These are phyloP conservation scores for Hymenoscyphus linearis DNA, from an alignment of 2,329 filamentous ascomycete genomes.

Conservation along the genomic window DNA sequence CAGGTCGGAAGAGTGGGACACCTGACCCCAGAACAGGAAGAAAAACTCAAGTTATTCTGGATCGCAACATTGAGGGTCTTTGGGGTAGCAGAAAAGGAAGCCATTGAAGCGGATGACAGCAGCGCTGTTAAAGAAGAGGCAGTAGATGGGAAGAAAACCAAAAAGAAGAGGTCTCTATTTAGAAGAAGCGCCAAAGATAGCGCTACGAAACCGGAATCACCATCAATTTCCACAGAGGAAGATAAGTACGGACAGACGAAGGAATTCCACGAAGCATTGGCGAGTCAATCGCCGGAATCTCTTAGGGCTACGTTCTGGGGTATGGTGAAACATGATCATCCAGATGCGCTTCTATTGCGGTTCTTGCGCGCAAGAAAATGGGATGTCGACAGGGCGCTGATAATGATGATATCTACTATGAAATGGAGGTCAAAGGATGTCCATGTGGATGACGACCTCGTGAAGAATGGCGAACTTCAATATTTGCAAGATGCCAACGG, in stretches of 20 bases:
- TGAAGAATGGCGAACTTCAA: constrained; percentile 66
- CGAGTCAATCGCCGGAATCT: constrained; percentile 69
- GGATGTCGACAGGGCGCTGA: constrained; percentile 86
- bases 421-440: constrained; percentile 82
- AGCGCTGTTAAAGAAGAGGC: background rate
- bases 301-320: constrained; percentile 80
- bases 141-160: constrained; percentile 48
- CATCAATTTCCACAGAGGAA: constrained; percentile 26
- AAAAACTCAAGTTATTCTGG: constrained; percentile 87
- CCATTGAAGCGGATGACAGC: constrained; percentile 24
- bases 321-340: constrained; percentile 94
- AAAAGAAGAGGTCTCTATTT: constrained; percentile 72
- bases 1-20: constrained; percentile 75
- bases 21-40: constrained; percentile 82
- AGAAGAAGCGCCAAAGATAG: constrained; percentile 54
- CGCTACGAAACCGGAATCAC: constrained; percentile 23
- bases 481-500: constrained; percentile 56
- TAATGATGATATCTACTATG: constrained; percentile 94
- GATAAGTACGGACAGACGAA: constrained; percentile 93
- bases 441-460: constrained; percentile 85
- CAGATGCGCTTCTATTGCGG: constrained; percentile 75
- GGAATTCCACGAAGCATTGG: constrained; percentile 76
- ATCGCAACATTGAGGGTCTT: constrained; percentile 68
- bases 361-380: constrained; percentile 90
- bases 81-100: constrained; percentile 48